Conservation (phyloP, 2,329 filamentous ascomycete species). For the Phyllosticta paracitricarpa region DNA sequence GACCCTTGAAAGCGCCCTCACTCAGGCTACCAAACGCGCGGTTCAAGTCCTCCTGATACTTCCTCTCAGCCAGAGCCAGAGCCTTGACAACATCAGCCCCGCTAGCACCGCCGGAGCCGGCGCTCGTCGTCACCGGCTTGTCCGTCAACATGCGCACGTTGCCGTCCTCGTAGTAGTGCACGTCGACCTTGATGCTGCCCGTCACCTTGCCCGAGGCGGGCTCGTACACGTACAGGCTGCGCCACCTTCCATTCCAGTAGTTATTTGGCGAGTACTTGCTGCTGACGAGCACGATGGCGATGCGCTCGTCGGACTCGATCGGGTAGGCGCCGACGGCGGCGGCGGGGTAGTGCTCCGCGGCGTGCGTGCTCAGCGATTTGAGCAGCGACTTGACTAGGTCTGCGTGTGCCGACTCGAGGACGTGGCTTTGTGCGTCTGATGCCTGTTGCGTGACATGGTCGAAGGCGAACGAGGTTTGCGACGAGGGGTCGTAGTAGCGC, state of each 20-base stretch:
- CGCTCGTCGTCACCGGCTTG: constrained; percentile 53
- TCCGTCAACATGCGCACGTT: constrained; percentile 90
- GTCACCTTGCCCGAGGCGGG: constrained; percentile 59
- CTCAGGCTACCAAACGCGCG: constrained; percentile 77
- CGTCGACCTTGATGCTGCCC: constrained; percentile 82
- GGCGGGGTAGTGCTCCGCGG: constrained; percentile 79
- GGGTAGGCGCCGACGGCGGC: constrained; percentile 77
- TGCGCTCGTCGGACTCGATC: constrained; percentile 59
- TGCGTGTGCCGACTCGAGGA: constrained; percentile 63
- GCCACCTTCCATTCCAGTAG: constrained; percentile 98
- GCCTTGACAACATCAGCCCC: constrained; percentile 64
- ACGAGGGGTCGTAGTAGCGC: constrained; percentile 84
- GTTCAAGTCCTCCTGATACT: constrained; percentile 95
- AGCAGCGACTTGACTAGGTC: constrained; percentile 78
- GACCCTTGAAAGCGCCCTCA: constrained; percentile 88
- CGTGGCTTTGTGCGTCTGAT: constrained; percentile 68
- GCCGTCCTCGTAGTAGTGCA: constrained; percentile 99
- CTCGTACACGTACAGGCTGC: constrained; percentile 72
- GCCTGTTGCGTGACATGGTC: constrained; percentile 80
- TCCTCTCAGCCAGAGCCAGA: constrained; percentile 72
- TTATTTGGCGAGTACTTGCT: constrained; percentile 98
- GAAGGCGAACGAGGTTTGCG: constrained; percentile 77
- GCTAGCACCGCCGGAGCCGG: constrained; percentile 47
- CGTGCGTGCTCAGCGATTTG: constrained; percentile 65
- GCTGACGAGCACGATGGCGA: constrained; percentile 77